These are phyloP conservation scores for Nemophila menziesii DNA, from an alignment of 257 asterid genomes.

Conservation along the genomic window DNA sequence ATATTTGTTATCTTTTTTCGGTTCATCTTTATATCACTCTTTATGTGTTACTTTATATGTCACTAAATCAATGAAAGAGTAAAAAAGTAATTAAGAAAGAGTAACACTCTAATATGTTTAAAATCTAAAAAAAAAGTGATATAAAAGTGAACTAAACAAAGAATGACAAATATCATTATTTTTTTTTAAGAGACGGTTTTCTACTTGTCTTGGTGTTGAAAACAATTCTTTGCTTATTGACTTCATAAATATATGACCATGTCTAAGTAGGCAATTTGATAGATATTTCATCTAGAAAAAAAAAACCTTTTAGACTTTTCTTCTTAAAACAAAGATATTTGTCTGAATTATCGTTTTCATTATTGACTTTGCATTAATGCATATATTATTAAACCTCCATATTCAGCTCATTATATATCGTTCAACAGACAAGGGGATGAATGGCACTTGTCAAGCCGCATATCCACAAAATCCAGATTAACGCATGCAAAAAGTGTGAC, in stretches of 20 bases:
- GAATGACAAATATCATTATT: too few relatives aligned
- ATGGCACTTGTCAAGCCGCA: neutral
- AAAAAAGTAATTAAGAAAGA: too few relatives aligned
- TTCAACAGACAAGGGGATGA: neutral
- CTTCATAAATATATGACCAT: neutral
- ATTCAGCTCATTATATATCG: neutral
- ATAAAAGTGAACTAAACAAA: too few relatives aligned
- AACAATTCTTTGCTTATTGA: too few relatives aligned
- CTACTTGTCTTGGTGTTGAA: too few relatives aligned
- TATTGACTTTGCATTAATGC: neutral
- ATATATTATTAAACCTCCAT: neutral
- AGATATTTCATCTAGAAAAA: neutral
- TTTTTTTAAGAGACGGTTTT: too few relatives aligned
- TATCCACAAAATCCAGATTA: neutral
- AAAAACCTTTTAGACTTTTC: neutral
- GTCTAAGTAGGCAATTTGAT: neutral
- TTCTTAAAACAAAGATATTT: neutral
- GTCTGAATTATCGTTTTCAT: neutral
- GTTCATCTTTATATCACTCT: too few relatives aligned
- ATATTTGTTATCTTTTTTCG: too few relatives aligned
- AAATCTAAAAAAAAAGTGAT: too few relatives aligned
- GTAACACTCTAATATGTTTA: too few relatives aligned
- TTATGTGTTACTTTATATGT: too few relatives aligned
- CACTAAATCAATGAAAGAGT: too few relatives aligned
- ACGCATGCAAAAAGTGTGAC: neutral